Evolutionary conservation across 108 stramenopile genomes (phyloP).

Genomic region (Schizochytrium sp.): DNA sequence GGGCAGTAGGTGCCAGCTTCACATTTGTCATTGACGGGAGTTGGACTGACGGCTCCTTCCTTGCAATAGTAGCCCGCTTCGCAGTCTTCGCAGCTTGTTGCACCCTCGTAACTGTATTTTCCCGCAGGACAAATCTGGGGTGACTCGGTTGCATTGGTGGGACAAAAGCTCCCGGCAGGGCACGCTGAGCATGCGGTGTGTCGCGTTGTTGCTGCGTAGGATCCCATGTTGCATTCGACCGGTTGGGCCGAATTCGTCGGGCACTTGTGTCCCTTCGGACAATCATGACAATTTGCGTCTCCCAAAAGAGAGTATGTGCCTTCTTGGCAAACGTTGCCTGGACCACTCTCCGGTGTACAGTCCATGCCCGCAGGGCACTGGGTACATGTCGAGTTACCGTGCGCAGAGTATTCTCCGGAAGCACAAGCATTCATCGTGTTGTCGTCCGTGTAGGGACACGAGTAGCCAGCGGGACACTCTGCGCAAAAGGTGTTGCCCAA

Average conservation of each 20-base stretch:
- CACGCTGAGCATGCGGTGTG: neutral
- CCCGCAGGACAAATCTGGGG: neutral
- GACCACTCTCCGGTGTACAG: neutral
- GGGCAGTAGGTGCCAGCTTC: slow-evolving; percentile 12
- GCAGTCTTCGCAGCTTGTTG: neutral
- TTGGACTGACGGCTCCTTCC: neutral
- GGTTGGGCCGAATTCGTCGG: neutral
- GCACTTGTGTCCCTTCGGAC: slow-evolving; percentile 30
- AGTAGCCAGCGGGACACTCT: slow-evolving; percentile 27
- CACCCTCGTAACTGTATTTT: neutral
- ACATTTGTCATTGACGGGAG: neutral
- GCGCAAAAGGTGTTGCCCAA: slow-evolving; percentile 2
- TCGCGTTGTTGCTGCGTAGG: neutral
- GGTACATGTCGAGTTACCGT: neutral
- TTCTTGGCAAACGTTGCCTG: neutral
- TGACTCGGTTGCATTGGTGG: neutral
- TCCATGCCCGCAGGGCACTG: neutral
- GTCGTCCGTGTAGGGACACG: neutral
- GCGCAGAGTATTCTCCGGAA: slow-evolving; percentile 16
- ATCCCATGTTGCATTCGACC: neutral
- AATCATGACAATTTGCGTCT: neutral
- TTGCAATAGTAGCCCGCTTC: slow-evolving; percentile 29
- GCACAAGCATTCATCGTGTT: neutral
- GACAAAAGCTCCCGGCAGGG: slow-evolving; percentile 5
- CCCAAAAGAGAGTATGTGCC: neutral